These are phyloP conservation scores for Leccinum angustisporum DNA, from an alignment of 1,284 basidiomycete genomes.

Conservation along the genomic window DNA sequence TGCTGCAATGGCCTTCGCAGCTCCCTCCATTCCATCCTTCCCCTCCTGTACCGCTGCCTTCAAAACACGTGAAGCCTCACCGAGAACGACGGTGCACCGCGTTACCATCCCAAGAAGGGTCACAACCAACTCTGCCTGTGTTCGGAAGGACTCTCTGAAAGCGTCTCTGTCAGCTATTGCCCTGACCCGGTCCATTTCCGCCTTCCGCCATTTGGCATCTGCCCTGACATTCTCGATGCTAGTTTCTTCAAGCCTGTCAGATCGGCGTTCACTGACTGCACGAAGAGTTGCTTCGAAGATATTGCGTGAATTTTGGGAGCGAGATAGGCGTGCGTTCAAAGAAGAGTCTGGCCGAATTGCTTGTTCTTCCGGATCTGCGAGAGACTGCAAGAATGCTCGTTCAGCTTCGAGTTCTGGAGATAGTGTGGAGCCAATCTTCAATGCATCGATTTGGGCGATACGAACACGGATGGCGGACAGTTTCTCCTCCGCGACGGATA, in stretches of 20 bases:
- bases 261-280: constrained; percentile 75
- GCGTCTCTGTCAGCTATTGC: constrained; percentile 70
- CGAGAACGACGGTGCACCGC: constrained; percentile 72
- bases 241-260: constrained; percentile 77
- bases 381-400: constrained; percentile 63
- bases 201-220: constrained; percentile 64
- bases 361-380: constrained; percentile 74
- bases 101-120: constrained; percentile 78
- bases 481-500: constrained; percentile 75
- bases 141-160: constrained; percentile 60
- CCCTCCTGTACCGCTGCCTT: constrained; percentile 46
- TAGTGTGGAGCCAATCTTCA: constrained; percentile 39
- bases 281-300: constrained; percentile 85
- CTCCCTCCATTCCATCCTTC: constrained; percentile 39
- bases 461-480: constrained; percentile 65
- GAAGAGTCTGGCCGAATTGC: constrained; percentile 60
- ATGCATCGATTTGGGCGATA: constrained; percentile 62
- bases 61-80: constrained; percentile 62
- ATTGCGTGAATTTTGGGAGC: constrained; percentile 71
- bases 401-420: constrained; percentile 71
- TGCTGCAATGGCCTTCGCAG: constrained; percentile 46
- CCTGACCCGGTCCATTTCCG: constrained; percentile 73
- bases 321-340: constrained; percentile 60
- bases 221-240: constrained; percentile 72
- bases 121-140: constrained; percentile 70